A percentile compares a stretch with the other conserved stretches of the same genome.
phyloP scores from a whole-genome alignment of 345 rosid species.

The Hibiscus syriacus region DNA sequence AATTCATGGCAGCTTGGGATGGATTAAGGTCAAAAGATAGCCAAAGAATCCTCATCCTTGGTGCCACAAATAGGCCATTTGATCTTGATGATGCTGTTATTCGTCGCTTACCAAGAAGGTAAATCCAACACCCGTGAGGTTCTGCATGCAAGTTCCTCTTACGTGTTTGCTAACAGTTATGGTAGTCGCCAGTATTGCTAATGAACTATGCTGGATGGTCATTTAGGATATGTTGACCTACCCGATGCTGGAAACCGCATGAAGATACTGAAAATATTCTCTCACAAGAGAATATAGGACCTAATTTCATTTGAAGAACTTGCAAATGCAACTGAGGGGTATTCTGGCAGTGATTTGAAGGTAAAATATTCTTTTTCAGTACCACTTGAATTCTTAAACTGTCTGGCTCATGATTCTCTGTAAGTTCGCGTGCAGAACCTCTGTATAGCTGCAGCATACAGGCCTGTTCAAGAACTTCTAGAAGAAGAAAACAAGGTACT shows the following conservation, averaged over 20 bases:
- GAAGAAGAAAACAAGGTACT: conserved; percentile 78
- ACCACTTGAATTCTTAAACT: background rate
- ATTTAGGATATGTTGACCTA: conserved; percentile 77
- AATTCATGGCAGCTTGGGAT: conserved; percentile 99
- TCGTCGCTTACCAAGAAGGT: conserved; percentile 97
- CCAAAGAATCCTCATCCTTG: conserved; percentile 92
- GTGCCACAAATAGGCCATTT: conserved; percentile 98
- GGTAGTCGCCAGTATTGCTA: background rate
- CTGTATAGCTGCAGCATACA: conserved; percentile 93
- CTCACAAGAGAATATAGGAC: conserved; percentile 53
- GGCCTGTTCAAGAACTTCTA: conserved; percentile 92
- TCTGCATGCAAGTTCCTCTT: background rate
- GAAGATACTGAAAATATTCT: conserved; percentile 82
- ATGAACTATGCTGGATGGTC: conserved; percentile 14
- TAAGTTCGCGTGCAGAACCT: conserved; percentile 55
- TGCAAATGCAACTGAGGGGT: conserved; percentile 85
- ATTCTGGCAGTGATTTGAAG: conserved; percentile 99
- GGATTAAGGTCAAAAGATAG: conserved; percentile 93
- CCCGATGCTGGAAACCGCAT: conserved; percentile 85
- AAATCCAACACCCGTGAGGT: conserved; percentile 8
- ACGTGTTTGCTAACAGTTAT: background rate
- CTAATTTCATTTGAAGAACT: conserved; percentile 59
- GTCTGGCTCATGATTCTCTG: background rate
- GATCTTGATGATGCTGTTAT: conserved; percentile 99
- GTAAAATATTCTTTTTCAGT: conserved; percentile 27